phyloP scores from a whole-genome alignment of 805 yeast species.

The Metschnikowia continentalis region DNA sequence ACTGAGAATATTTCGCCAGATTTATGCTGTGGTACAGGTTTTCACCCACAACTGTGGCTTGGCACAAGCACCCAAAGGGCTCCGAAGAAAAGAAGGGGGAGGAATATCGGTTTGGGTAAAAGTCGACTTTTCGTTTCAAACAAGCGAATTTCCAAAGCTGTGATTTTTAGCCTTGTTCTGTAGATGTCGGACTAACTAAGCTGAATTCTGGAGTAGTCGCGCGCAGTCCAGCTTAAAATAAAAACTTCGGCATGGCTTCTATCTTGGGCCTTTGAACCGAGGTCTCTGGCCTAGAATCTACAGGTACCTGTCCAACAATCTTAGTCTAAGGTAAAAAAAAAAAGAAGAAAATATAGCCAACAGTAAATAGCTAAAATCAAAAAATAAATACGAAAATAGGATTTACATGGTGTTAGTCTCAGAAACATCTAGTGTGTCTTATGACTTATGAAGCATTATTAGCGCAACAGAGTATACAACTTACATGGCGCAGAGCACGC shows the following conservation, averaged over 20 bases:
- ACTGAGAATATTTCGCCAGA: slow-evolving; percentile 1
- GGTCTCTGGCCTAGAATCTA: too few relatives aligned
- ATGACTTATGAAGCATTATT: too few relatives aligned
- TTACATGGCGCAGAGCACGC: too few relatives aligned
- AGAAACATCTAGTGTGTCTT: too few relatives aligned
- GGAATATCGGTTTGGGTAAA: neutral
- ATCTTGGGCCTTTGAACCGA: neutral
- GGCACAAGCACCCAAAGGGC: neutral
- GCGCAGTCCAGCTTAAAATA: neutral
- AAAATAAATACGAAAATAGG: too few relatives aligned
- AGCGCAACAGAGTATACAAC: too few relatives aligned
- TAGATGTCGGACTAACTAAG: too few relatives aligned
- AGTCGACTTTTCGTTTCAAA: neutral
- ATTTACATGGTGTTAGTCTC: too few relatives aligned
- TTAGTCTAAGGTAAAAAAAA: neutral
- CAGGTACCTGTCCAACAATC: neutral
- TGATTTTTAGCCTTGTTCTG: neutral
- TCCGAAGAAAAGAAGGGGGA: neutral
- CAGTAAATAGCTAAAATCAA: too few relatives aligned
- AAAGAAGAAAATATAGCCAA: neutral
- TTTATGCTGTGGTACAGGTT: slow-evolving; percentile 1
- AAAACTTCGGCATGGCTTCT: neutral
- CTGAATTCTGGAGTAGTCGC: neutral
- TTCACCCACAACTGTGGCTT: neutral
- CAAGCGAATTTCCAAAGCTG: neutral